Percentiles rank a stretch among this genome's conserved stretches.
Evolutionary conservation across 805 yeast species (phyloP).

Genomic region (Yamadazyma scolyti): DNA sequence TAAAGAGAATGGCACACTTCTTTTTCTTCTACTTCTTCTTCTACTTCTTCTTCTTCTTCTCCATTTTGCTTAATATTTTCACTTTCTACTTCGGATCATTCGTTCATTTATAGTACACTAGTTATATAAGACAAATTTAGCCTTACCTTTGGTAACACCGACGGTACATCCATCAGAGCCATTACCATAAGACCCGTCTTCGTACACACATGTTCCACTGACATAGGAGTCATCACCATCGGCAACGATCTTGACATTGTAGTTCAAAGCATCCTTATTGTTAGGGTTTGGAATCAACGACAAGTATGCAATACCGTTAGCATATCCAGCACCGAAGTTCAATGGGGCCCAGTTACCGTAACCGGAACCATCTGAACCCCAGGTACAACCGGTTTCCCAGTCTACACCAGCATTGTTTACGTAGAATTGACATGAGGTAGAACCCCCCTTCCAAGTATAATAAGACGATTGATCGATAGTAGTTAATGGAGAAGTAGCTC

Average conservation of each 20-base stretch:
- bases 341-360: conserved; percentile 82
- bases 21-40: too few relatives aligned
- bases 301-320: conserved; percentile 57
- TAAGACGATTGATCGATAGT: conserved; percentile 59
- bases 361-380: conserved; percentile 59
- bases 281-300: conserved; percentile 79
- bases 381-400: conserved; percentile 66
- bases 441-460: conserved; percentile 59
- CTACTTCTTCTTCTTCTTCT: too few relatives aligned
- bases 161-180: conserved; percentile 92
- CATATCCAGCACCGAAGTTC: conserved; percentile 72
- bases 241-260: conserved; percentile 39
- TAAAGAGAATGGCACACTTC: too few relatives aligned
- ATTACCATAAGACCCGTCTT: conserved; percentile 68
- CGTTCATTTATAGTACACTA: conserved; percentile 7
- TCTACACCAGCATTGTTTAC: conserved; percentile 72
- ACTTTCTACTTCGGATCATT: too few relatives aligned
- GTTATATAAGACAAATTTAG: conserved; percentile 77
- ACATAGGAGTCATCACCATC: conserved; percentile 48
- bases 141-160: conserved; percentile 79
- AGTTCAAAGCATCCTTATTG: conserved; percentile 45
- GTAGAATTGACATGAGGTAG: conserved; percentile 70
- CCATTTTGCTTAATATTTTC: too few relatives aligned
- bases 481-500: conserved; percentile 47
- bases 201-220: conserved; percentile 76